These are phyloP conservation scores for Tagetes patula DNA, from an alignment of 129 eudicot species.

Conservation along the genomic window DNA sequence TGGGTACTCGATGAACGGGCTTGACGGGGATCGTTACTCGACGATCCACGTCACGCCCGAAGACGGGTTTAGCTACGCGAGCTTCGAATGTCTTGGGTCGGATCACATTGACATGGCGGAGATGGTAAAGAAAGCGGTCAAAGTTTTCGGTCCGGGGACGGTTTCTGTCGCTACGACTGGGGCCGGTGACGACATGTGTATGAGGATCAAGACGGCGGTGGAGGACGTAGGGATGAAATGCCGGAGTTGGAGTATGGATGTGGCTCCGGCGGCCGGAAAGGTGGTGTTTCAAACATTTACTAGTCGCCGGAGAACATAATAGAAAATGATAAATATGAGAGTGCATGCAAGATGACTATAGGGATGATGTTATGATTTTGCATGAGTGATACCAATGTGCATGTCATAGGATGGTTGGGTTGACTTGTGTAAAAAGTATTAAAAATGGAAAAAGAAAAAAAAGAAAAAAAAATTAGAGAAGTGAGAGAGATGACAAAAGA, in stretches of 20 bases:
- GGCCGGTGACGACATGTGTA: constrained; percentile 43
- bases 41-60: constrained; percentile 89
- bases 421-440: constrained; percentile 51
- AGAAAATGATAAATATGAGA: neutral
- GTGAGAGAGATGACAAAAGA: constrained; percentile 24
- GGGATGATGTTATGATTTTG: constrained; percentile 42
- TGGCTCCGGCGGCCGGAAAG: constrained; percentile 58
- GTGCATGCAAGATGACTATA: constrained; percentile 29
- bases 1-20: constrained; percentile 87
- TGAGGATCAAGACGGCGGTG: constrained; percentile 44
- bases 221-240: constrained; percentile 68
- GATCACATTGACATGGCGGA: constrained; percentile 47
- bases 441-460: neutral
- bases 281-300: constrained; percentile 72
- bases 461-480: constrained; percentile 13
- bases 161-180: constrained; percentile 65
- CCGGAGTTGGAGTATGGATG: constrained; percentile 60
- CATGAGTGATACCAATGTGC: constrained; percentile 44
- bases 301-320: constrained; percentile 49
- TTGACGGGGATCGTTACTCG: constrained; percentile 66
- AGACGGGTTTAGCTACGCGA: constrained; percentile 85
- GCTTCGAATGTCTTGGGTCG: constrained; percentile 74
- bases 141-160: constrained; percentile 63
- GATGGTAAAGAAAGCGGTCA: constrained; percentile 56
- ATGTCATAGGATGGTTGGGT: constrained; percentile 48